Evolutionary conservation across 306 rosid species (phyloP), one percentile per base, ranked within the genome.

Genomic region (Castanospermum australe): DNA sequence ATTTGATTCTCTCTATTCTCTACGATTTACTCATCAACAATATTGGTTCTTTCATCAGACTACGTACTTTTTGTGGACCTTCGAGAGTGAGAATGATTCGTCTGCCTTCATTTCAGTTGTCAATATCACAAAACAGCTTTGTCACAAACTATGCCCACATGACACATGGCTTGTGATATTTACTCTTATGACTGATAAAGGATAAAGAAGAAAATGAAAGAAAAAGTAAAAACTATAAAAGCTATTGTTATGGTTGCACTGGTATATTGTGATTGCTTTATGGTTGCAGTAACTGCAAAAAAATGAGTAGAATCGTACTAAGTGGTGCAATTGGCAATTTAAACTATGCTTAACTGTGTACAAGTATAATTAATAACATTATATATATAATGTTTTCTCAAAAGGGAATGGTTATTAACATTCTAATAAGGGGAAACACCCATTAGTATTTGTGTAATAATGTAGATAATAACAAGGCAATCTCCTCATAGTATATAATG

Each of bases 91-190:
- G 78, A 78, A 73, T 75, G 60, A 84, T 63, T 75, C 80, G 8
- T 65, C 62, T 51, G 45, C 39, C 50, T 78, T 54, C 79, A 57
- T 78, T 50, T 76, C 84, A 79, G 54, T 71, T 71, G 81, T 78
- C 80, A 33, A 75, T 68, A 69, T 87, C 85, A 84, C 81, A 79
- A 22, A 75, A 64, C 47, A 78, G 73, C 81, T 71, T 80, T 72
- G 76, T 75, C 82, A 70, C 73, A 32, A 66, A 52, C 44, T 82
- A 83, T 66, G 76, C 86, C 80, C 81, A 80, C 86, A 52, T 84
- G 82, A 84, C 68, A 84, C 68, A 73, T 55, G 82, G 80, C 82
- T 79, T 72, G 24, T 60, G 84, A 84, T 81, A 73, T 84, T 44
- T 79, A 76, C 59, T 79, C 81, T 24, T 51, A 6, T 39, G 7